These are phyloP conservation scores for Parsonsia alboflavescens DNA, from an alignment of 257 asterid genomes.

Conservation along the genomic window DNA sequence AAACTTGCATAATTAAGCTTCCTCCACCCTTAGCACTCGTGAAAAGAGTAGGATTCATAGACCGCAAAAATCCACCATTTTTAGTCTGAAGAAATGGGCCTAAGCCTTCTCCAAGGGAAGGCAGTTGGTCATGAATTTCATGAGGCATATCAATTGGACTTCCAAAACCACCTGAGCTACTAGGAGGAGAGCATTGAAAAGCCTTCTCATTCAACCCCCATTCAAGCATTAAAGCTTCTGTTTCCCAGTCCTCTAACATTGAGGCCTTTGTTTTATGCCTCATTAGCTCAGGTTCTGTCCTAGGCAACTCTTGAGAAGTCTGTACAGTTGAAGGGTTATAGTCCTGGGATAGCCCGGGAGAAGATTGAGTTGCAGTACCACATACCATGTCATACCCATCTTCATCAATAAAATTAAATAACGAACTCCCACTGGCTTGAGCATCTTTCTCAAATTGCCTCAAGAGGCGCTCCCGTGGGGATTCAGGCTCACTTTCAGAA, in stretches of 20 bases:
- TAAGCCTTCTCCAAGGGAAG: slow-evolving; percentile 75
- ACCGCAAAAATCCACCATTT: slow-evolving; percentile 79
- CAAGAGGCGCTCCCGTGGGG: slow-evolving; percentile 80
- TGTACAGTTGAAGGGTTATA: slow-evolving; percentile 25
- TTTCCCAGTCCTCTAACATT: slow-evolving; percentile 75
- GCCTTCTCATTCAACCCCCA: slow-evolving; percentile 75
- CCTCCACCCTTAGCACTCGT: slow-evolving; percentile 62
- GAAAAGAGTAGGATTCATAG: slow-evolving; percentile 82
- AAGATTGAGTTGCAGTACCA: slow-evolving; percentile 34
- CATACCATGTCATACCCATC: slow-evolving; percentile 26
- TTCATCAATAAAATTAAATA: slow-evolving; percentile 51
- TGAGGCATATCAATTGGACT: slow-evolving; percentile 51
- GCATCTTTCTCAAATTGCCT: slow-evolving; percentile 86
- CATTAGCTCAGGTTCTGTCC: slow-evolving; percentile 34
- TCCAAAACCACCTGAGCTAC: slow-evolving; percentile 48
- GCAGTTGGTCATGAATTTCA: slow-evolving; percentile 55
- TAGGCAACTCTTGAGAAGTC: slow-evolving; percentile 29
- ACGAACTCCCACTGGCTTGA: slow-evolving; percentile 59
- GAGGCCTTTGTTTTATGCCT: slow-evolving; percentile 49
- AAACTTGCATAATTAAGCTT: slow-evolving; percentile 83
- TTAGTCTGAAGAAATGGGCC: slow-evolving; percentile 75
- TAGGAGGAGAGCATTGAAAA: slow-evolving; percentile 65
- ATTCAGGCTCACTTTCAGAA: slow-evolving; percentile 89
- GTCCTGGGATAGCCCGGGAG: slow-evolving; percentile 40
- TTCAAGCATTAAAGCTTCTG: slow-evolving; percentile 77